Evolutionary conservation across 148 eudicot species (phyloP), one percentile per base, ranked within the genome.

Genomic region (Cornus florida): DNA sequence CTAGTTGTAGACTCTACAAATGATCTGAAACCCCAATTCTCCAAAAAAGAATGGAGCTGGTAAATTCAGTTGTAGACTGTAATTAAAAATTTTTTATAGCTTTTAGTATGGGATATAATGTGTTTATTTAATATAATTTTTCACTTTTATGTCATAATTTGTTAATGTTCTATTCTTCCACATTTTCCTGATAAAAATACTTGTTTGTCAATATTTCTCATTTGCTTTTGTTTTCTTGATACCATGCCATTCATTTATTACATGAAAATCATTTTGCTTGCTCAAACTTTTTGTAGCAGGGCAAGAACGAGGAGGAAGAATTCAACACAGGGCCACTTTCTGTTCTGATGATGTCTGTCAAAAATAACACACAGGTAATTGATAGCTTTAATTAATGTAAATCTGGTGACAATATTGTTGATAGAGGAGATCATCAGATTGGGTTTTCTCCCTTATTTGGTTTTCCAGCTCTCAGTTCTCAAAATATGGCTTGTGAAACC

Each of bases 271-370:
- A 43, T 56, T 16, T 46, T 56, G 9, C 68, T 23, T 5, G 33
- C 28, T 10, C 67, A 62, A 77, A 23, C 17, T 80, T 17, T 70
- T 73, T 65, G 14, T 74, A 20, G 39, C 89, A 93, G 93, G 89
- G 76, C 56, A 95, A 95, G 91, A 95, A 89, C 76, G 95, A 95
- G 86, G 98, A 94, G 76, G 97, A 92, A 83, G 97, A 95, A 78
- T 95, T 92, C 88, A 92, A 88, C 89, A 95, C 97, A 9, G 98
- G 98, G 19, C 98, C 97, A 31, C 90, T 92, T 71, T 95, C 95
- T 80, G 94, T 92, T 53, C 87, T 95, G 80, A 92, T 92, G 98
- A 84, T 91, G 95, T 91, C 95, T 80, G 95, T 92, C 35, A 95
- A 90, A 84, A 92, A 92, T 71, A 94, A 92, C 86, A 94, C 97